Conservation (phyloP, 148 eudicot species). For the Arctostaphylos glauca region DNA sequence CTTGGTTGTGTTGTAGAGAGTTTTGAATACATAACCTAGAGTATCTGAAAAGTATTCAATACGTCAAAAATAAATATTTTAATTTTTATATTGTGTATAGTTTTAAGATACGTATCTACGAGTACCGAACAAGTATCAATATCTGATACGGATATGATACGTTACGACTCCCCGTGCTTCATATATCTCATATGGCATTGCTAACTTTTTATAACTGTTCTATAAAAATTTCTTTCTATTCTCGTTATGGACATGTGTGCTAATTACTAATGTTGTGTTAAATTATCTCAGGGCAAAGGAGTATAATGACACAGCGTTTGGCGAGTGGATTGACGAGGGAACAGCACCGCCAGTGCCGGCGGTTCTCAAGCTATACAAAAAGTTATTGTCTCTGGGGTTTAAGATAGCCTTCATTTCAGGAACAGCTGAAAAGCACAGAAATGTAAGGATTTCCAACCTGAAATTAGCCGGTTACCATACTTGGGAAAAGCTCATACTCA, state of each 20-base stretch:
- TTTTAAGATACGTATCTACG: too few relatives aligned
- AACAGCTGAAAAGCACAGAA: slow-evolving; percentile 20
- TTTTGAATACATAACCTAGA: too few relatives aligned
- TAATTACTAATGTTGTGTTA: background rate
- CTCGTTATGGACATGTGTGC: background rate
- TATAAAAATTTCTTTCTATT: background rate
- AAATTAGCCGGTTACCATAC: slow-evolving; percentile 33
- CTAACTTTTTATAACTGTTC: background rate
- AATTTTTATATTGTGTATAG: too few relatives aligned
- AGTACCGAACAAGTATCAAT: too few relatives aligned
- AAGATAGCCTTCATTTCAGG: slow-evolving; percentile 41
- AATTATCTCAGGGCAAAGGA: slow-evolving; percentile 20
- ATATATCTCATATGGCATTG: background rate
- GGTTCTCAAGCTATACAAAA: slow-evolving; percentile 22
- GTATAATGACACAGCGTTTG: slow-evolving; percentile 19
- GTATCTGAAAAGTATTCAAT: too few relatives aligned
- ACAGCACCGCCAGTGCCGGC: slow-evolving; percentile 22
- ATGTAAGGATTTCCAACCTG: slow-evolving; percentile 34
- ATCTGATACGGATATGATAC: too few relatives aligned
- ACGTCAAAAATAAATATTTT: too few relatives aligned
- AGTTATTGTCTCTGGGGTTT: slow-evolving; percentile 30
- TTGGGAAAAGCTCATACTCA: slow-evolving; percentile 46
- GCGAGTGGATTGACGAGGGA: slow-evolving; percentile 27
- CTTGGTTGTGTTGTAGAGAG: too few relatives aligned
- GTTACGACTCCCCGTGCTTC: too few relatives aligned